These are phyloP conservation scores for Pyrenochaeta sp. DNA, from an alignment of 2,329 filamentous ascomycete genomes.

Conservation along the genomic window DNA sequence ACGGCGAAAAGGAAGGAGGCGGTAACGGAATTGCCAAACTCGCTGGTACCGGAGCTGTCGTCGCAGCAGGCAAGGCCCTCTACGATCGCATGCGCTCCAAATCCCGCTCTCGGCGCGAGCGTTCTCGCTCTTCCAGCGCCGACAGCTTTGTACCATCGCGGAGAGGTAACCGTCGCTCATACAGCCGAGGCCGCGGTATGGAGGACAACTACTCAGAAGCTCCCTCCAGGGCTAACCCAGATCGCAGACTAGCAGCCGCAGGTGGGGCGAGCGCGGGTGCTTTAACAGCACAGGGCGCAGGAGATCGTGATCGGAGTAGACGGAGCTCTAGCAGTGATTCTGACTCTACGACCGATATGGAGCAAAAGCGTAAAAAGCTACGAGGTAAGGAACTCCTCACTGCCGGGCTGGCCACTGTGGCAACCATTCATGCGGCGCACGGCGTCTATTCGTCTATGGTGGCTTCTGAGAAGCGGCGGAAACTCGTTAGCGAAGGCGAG, in stretches of 20 bases:
- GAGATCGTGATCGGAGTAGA: slow-evolving; percentile 28
- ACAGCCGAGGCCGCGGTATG: slow-evolving; percentile 52
- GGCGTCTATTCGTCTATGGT: slow-evolving; percentile 70
- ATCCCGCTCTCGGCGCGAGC: slow-evolving; percentile 57
- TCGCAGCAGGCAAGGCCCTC: slow-evolving; percentile 60
- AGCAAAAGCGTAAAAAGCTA: slow-evolving; percentile 69
- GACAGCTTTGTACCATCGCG: slow-evolving; percentile 62
- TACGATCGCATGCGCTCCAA: slow-evolving; percentile 65
- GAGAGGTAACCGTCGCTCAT: slow-evolving; percentile 53
- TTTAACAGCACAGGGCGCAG: slow-evolving; percentile 33
- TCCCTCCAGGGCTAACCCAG: slow-evolving; percentile 44
- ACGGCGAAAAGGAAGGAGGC: slow-evolving; percentile 56
- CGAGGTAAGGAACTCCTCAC: slow-evolving; percentile 72
- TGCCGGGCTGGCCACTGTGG: slow-evolving; percentile 71
- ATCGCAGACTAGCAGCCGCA: slow-evolving; percentile 48
- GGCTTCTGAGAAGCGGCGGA: slow-evolving; percentile 67
- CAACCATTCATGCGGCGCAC: slow-evolving; percentile 74
- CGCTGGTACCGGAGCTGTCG: slow-evolving; percentile 58
- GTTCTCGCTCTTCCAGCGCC: slow-evolving; percentile 51
- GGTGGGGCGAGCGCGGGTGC: slow-evolving; percentile 50
- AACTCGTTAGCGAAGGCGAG: slow-evolving; percentile 68
- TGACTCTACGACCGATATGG: slow-evolving; percentile 69
- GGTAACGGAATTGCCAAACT: slow-evolving; percentile 59
- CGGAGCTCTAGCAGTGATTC: slow-evolving; percentile 46
- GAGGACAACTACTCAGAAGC: slow-evolving; percentile 54